Conservation (phyloP, 2,329 filamentous ascomycete genomes). For the Endothia cerciana region DNA sequence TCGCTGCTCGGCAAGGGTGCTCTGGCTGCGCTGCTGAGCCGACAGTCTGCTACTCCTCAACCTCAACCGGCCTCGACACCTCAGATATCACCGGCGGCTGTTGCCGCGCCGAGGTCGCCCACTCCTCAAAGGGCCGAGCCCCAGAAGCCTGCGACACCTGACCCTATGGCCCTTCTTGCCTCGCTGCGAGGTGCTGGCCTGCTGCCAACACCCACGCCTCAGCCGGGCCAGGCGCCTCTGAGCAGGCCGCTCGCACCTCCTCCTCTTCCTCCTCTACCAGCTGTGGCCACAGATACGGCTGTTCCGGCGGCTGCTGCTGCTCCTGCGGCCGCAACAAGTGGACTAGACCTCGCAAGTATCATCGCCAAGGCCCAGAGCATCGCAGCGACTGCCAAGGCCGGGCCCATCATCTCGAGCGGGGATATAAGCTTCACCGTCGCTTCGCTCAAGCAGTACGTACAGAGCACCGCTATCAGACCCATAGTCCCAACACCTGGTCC, state of each 20-base stretch:
- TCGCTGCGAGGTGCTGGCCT: constrained; percentile 71
- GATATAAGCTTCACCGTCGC: constrained; percentile 65
- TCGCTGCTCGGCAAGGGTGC: constrained; percentile 63
- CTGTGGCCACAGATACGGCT: neutral
- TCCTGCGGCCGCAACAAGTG: constrained; percentile 11
- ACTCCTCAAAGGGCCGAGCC: constrained; percentile 48
- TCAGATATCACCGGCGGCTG: constrained; percentile 37
- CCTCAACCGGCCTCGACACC: constrained; percentile 42
- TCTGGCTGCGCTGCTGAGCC: constrained; percentile 61
- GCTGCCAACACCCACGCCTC: constrained; percentile 50
- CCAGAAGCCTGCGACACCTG: constrained; percentile 43
- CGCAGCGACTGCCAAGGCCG: constrained; percentile 27
- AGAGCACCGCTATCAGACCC: neutral
- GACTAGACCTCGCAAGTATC: constrained; percentile 36
- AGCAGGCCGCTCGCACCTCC: constrained; percentile 41
- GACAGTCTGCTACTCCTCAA: constrained; percentile 56
- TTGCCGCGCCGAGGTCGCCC: constrained; percentile 53
- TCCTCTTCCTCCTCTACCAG: constrained; percentile 29
- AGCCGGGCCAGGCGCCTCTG: constrained; percentile 43
- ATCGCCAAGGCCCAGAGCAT: constrained; percentile 33
- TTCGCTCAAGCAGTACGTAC: constrained; percentile 73
- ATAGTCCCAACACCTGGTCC: neutral
- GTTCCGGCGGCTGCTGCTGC: neutral
- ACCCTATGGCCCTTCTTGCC: constrained; percentile 66
- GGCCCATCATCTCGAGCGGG: constrained; percentile 26